Base-by-base conservation (phyloP, 208 protist genomes). In the Trypanosoma cruzi region DNA sequence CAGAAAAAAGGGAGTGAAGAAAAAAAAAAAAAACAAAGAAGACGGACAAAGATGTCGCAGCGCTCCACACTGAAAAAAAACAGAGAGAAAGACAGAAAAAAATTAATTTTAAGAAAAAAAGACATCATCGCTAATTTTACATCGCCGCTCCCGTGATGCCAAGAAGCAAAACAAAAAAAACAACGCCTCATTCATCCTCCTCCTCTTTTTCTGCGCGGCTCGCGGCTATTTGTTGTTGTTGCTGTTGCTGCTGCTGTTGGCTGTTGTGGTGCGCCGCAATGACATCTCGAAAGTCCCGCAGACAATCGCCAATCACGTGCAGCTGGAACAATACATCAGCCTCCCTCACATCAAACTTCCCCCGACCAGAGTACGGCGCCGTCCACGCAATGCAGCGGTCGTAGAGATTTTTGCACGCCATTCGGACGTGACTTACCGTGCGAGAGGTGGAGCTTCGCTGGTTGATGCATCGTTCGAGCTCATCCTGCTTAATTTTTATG, bases 401-500 rank as follows among this genome's bases (percentile, higher is more conserved):
- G 70, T 92, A 95, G 40, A 97, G 68, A 68, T 97, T 97, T 37
- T 92, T 84, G 11, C 85, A 89, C 13, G 93, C 93, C 89, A 97
- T 96, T 71, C 87, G 88, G 29, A 97, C 84, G 76, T 97, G 93
- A 60, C 90, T 95, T 22, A 97, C 79, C 4, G 89, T 96, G 37
- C 91, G 89, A 50, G 93, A 94, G 31, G 90, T 96, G 0, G 84
- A 73, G 68, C 87, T 90, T 68, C 94, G 89, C 55, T 97, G 90
- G 57, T 92, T 93, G 60, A 97, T 81, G 57, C 79, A 86, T n/a
- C 85, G 85, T 66, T 97, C 88, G 2, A 97, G 68, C 29, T 94
- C 89, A 54, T 97, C 93, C 68, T 97, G 93, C 61, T 83, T 89
- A 18, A 90, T 73, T 75, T 95, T 96, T 65, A 96, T 88, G 24